Evolutionary conservation across 768 basidiomycete genomes (phyloP).

Genomic region (Russula abietina): DNA sequence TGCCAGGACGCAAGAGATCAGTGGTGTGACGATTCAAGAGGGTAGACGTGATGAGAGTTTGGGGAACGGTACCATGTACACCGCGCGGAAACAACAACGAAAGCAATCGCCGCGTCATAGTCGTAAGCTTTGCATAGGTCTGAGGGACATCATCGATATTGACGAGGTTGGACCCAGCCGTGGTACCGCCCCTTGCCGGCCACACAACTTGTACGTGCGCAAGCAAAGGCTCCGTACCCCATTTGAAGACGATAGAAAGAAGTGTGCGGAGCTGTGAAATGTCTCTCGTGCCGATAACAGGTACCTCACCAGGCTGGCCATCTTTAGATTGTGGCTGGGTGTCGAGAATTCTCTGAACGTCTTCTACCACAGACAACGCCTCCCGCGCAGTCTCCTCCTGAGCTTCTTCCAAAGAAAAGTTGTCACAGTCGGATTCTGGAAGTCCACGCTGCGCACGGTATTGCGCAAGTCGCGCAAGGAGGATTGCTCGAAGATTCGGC

Average conservation of each 20-base stretch:
- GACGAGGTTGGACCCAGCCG: conserved; percentile 36
- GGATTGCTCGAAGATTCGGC: conserved; percentile 16
- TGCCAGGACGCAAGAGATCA: conserved; percentile 53
- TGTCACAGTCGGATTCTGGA: conserved; percentile 3
- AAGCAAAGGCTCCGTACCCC: conserved; percentile 58
- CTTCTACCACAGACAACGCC: conserved; percentile 21
- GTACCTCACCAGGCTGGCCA: conserved; percentile 22
- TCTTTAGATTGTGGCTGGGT: background rate
- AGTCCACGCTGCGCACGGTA: conserved; percentile 18
- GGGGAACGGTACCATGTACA: conserved; percentile 41
- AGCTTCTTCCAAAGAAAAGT: conserved; percentile 12
- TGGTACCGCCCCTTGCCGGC: conserved; percentile 31
- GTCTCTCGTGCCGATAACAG: conserved; percentile 61
- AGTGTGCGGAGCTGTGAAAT: conserved; percentile 55
- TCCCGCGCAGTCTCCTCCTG: conserved; percentile 21
- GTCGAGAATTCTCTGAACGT: conserved; percentile 22
- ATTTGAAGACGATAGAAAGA: conserved; percentile 62
- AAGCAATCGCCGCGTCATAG: conserved; percentile 42
- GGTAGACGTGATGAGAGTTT: conserved; percentile 55
- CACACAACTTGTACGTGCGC: conserved; percentile 38
- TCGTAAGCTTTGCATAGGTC: conserved; percentile 41
- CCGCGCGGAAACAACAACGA: conserved; percentile 49
- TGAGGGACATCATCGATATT: conserved; percentile 40
- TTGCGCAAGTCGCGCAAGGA: conserved; percentile 17
- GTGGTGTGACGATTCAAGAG: conserved; percentile 51